phyloP scores from a whole-genome alignment of 371 early-diverging fungal genomes.

The Syncephalis plumigaleata region DNA sequence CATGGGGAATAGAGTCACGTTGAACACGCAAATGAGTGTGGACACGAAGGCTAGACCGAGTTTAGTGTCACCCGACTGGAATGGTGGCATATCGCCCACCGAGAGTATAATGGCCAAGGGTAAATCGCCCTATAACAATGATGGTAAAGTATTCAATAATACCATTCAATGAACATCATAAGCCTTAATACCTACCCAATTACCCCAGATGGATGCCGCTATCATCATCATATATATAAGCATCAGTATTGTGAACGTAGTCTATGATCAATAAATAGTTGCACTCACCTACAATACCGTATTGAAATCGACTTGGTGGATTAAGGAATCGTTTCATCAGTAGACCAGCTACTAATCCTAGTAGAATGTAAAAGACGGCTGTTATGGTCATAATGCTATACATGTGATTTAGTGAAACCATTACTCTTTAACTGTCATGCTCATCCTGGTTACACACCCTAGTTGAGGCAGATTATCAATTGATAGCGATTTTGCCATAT shows the following conservation, averaged over 20 bases:
- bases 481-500: not conserved
- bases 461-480: not conserved
- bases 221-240: not conserved
- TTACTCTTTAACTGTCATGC: not conserved
- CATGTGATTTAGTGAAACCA: not conserved
- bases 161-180: not conserved
- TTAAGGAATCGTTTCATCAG: not conserved
- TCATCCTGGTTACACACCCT: not conserved
- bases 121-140: conserved; percentile 13
- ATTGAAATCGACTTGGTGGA: not conserved
- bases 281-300: not conserved
- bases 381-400: not conserved
- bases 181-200: not conserved
- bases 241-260: not conserved
- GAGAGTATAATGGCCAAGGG: conserved; percentile 18
- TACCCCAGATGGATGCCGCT: not conserved
- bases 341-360: not conserved
- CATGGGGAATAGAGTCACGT: conserved; percentile 15
- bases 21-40: conserved; percentile 15
- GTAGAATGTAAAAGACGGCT: not conserved
- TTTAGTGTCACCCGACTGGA: conserved; percentile 13
- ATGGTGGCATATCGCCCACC: conserved; percentile 14
- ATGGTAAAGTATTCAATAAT: no score
- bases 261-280: not conserved
- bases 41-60: conserved; percentile 16